phyloP scores from a whole-genome alignment of 495 filamentous ascomycete species.

The Tirmania nivea region DNA sequence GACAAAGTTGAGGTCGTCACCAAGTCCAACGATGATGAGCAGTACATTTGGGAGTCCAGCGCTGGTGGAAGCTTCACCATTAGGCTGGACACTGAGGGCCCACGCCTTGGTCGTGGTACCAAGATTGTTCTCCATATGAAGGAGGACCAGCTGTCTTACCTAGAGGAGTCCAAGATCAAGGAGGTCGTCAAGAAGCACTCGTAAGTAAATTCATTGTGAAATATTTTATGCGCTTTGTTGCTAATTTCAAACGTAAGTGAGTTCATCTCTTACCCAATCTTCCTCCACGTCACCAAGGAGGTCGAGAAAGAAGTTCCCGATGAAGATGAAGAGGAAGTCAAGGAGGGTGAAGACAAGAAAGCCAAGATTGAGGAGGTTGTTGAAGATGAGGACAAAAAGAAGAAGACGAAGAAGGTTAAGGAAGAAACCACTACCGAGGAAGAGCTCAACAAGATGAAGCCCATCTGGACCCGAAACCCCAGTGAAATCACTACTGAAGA shows the following conservation, averaged over 20 bases:
- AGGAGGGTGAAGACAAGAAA: conserved; percentile 53
- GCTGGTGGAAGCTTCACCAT: conserved; percentile 96
- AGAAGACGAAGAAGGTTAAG: conserved; percentile 98
- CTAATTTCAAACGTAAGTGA: conserved; percentile 25
- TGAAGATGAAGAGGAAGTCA: conserved; percentile 68
- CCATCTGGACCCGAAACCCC: conserved; percentile 98
- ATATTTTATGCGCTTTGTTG: background rate
- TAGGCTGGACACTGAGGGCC: conserved; percentile 69
- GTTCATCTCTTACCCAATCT: conserved; percentile 99
- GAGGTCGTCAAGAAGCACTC: conserved; percentile 99
- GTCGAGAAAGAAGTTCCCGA: conserved; percentile 96
- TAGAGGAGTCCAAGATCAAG: conserved; percentile 98
- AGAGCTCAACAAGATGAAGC: conserved; percentile 99
- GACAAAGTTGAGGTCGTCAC: conserved; percentile 88
- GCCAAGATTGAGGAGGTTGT: conserved; percentile 75
- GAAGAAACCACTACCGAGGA: conserved; percentile 96
- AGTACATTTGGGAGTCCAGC: conserved; percentile 98
- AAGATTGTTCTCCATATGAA: conserved; percentile 97
- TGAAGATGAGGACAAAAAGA: conserved; percentile 70
- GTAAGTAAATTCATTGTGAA: background rate
- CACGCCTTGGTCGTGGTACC: conserved; percentile 78
- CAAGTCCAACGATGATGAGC: conserved; percentile 99
- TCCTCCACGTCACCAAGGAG: conserved; percentile 97
- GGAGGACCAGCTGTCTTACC: conserved; percentile 96
- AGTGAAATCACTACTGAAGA: conserved; percentile 88